A percentile compares a stretch with the other conserved stretches of the same genome.
phyloP scores from a whole-genome alignment of 2,329 filamentous ascomycete species.

The Fusarium devonianum region DNA sequence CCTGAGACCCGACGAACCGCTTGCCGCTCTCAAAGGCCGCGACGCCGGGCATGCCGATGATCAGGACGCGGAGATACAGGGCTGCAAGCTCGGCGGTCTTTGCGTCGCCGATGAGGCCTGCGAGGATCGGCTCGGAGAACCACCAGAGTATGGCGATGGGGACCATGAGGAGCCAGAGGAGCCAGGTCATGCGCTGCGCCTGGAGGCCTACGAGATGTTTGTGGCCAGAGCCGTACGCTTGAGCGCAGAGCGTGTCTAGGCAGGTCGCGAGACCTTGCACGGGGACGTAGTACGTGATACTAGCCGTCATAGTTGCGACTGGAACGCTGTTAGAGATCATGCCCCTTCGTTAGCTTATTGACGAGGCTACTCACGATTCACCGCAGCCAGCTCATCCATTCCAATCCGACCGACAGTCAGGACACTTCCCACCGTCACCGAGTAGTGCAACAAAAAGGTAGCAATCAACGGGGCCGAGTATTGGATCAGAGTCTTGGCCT shows the following conservation, averaged over 20 bases:
- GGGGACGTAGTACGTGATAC: constrained; percentile 77
- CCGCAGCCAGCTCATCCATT: constrained; percentile 58
- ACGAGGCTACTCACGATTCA: constrained; percentile 41
- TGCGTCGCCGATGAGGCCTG: constrained; percentile 44
- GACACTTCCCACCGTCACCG: constrained; percentile 76
- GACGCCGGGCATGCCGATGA: constrained; percentile 75
- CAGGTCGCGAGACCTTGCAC: constrained; percentile 83
- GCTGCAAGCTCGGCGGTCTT: constrained; percentile 75
- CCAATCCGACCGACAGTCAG: constrained; percentile 78
- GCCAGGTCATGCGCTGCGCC: constrained; percentile 78
- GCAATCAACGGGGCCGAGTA: constrained; percentile 72
- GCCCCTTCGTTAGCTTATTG: rapidly evolving
- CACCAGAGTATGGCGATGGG: constrained; percentile 76
- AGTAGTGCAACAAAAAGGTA: constrained; percentile 80
- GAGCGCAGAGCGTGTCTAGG: constrained; percentile 87
- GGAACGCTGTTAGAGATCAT: background rate
- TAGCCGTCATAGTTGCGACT: constrained; percentile 73
- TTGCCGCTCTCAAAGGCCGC: constrained; percentile 78
- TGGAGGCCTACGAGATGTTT: constrained; percentile 86
- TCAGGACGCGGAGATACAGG: constrained; percentile 72
- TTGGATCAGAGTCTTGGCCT: constrained; percentile 76
- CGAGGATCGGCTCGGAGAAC: constrained; percentile 68
- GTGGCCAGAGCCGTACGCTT: constrained; percentile 88
- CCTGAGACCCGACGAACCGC: constrained; percentile 80
- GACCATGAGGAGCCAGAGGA: constrained; percentile 73